Conservation (phyloP, 1,139 yeast species). For the Kurtzmaniella natalensis region DNA sequence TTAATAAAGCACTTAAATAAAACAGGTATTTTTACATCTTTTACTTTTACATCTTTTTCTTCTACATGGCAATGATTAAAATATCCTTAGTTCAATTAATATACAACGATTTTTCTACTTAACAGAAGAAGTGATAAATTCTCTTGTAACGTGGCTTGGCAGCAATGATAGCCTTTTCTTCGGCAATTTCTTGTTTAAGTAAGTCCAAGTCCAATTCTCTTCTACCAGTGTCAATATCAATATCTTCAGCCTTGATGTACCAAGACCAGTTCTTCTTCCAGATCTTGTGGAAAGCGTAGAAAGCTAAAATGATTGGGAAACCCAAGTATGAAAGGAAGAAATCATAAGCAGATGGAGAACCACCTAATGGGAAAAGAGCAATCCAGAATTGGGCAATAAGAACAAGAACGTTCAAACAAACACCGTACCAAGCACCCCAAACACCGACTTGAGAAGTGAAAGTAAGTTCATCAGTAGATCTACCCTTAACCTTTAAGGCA, state of each 20-base stretch:
- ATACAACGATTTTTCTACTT: too few relatives aligned
- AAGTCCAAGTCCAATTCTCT: conserved; percentile 39
- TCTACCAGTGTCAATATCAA: conserved; percentile 41
- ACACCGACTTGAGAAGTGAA: conserved; percentile 53
- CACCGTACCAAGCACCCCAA: conserved; percentile 51
- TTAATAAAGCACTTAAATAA: too few relatives aligned
- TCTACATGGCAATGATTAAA: too few relatives aligned
- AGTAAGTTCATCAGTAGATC: conserved; percentile 49
- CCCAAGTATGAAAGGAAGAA: conserved; percentile 38
- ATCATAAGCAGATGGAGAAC: conserved; percentile 27
- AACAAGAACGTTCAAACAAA: conserved; percentile 43
- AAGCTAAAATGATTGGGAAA: conserved; percentile 31
- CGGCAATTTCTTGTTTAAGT: conserved; percentile 38
- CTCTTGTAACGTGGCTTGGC: conserved; percentile 31
- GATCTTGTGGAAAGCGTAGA: conserved; percentile 37
- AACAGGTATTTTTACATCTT: too few relatives aligned
- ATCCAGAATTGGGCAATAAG: conserved; percentile 51
- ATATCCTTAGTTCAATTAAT: too few relatives aligned
- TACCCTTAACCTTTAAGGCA: conserved; percentile 26
- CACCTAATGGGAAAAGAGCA: conserved; percentile 38
- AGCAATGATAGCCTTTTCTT: conserved; percentile 30
- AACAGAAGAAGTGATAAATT: conserved; percentile 36
- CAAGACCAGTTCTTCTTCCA: conserved; percentile 38
- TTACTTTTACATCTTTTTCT: too few relatives aligned
- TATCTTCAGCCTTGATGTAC: conserved; percentile 30